These are phyloP conservation scores for Wickerhamomyces strasburgensis DNA, from an alignment of 805 yeast species.

Conservation along the genomic window DNA sequence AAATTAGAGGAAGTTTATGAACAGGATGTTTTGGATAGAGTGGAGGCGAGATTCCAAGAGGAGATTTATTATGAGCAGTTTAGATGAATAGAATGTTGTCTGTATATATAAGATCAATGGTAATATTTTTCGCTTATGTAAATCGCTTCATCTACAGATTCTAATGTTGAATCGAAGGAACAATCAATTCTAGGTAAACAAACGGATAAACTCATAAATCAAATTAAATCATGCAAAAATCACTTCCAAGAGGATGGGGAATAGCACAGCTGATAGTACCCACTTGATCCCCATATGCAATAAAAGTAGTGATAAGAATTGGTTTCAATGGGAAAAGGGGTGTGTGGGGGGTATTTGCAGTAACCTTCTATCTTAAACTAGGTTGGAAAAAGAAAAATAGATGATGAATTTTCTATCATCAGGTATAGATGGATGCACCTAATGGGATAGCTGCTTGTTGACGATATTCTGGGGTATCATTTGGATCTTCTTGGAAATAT, in stretches of 20 bases:
- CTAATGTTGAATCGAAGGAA: no score
- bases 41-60: conserved; percentile 63
- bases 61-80: conserved; percentile 69
- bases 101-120: neutral
- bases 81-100: conserved; percentile 20
- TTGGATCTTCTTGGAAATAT: conserved; percentile 59
- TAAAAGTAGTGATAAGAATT: no score
- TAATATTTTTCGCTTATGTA: neutral
- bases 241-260: no score
- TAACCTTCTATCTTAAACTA: no score
- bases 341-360: no score
- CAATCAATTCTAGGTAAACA: neutral
- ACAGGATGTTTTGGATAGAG: conserved; percentile 48
- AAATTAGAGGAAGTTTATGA: conserved; percentile 58
- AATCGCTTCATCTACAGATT: neutral
- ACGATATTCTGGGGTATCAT: conserved; percentile 23
- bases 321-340: no score
- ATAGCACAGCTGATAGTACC: no score
- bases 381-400: conserved; percentile 1
- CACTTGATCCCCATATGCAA: no score
- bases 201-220: no score
- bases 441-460: conserved; percentile 26
- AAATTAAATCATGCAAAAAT: no score
- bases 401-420: neutral
- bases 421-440: conserved; percentile 27